Percentiles rank a stretch among this genome's conserved stretches.
Evolutionary conservation across 2,329 filamentous ascomycete genomes (phyloP).

Genomic region (Clarireedia hainanense): DNA sequence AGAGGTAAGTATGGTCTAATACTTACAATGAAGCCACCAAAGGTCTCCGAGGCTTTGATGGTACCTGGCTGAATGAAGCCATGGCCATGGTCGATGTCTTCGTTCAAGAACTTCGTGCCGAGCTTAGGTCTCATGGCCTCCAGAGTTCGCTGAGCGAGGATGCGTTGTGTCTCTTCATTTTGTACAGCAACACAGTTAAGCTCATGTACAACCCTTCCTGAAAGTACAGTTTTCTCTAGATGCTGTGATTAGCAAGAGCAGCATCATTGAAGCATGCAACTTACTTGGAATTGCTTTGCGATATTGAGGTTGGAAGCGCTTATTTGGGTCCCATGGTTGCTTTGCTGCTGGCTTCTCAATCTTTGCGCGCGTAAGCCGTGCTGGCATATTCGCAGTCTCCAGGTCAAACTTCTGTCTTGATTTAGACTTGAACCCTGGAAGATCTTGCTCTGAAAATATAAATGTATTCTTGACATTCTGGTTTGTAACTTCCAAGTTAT

Average conservation of each 20-base stretch:
- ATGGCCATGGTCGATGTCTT: constrained; percentile 25
- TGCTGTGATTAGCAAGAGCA: constrained; percentile 27
- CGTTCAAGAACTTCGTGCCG: constrained; percentile 37
- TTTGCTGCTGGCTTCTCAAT: constrained; percentile 39
- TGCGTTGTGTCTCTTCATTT: constrained; percentile 58
- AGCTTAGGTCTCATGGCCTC: constrained; percentile 53
- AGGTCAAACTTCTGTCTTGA: constrained; percentile 49
- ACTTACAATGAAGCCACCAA: constrained; percentile 51
- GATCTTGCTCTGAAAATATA: constrained; percentile 88
- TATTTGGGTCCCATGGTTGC: constrained; percentile 37
- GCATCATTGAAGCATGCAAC: constrained; percentile 15
- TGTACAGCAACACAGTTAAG: constrained; percentile 66
- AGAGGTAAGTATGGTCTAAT: not conserved
- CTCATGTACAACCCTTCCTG: constrained; percentile 67
- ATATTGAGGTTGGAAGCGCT: constrained; percentile 54
- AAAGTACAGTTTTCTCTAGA: constrained; percentile 65
- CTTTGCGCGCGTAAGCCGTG: constrained; percentile 38
- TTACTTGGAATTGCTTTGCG: constrained; percentile 67
- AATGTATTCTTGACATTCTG: constrained; percentile 73
- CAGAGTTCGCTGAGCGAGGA: constrained; percentile 51
- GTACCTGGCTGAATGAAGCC: constrained; percentile 51
- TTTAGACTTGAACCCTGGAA: constrained; percentile 64
- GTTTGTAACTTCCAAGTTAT: constrained; percentile 66
- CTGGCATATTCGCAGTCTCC: constrained; percentile 50
- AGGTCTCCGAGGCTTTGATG: constrained; percentile 34